phyloP scores from a whole-genome alignment of 768 basidiomycete genomes.

The Pleurotus giganteus region DNA sequence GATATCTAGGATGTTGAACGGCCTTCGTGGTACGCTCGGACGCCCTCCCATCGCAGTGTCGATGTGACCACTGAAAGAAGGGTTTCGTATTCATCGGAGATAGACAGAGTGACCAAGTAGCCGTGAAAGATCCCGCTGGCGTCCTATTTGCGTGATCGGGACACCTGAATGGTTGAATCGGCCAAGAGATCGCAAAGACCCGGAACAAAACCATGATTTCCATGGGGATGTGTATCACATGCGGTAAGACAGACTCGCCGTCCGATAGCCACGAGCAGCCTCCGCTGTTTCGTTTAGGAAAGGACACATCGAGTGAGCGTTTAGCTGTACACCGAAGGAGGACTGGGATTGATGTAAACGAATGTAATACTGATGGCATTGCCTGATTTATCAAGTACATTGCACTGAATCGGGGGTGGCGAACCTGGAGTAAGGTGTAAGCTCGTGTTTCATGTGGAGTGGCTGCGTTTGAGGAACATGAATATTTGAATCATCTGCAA shows the following conservation, averaged over 20 bases:
- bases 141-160: no score
- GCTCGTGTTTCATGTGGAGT: conserved; percentile 8
- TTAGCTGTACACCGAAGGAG: neutral
- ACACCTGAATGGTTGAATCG: no score
- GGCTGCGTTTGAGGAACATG: neutral
- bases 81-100: no score
- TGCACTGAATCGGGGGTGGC: neutral
- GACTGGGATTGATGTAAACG: neutral
- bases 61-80: no score
- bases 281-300: no score
- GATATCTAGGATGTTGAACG: no score
- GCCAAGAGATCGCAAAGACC: no score
- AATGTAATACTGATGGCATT: neutral
- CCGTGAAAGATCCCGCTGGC: neutral
- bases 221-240: conserved; percentile 4
- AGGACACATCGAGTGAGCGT: neutral
- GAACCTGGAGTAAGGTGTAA: neutral
- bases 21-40: no score
- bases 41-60: no score
- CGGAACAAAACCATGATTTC: neutral
- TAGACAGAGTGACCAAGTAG: neutral
- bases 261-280: no score
- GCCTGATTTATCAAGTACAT: neutral
- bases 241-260: no score
- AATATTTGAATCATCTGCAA: conserved; percentile 9